Conservation (phyloP, 257 asterid species). For the Jaltomata sinuosa region DNA sequence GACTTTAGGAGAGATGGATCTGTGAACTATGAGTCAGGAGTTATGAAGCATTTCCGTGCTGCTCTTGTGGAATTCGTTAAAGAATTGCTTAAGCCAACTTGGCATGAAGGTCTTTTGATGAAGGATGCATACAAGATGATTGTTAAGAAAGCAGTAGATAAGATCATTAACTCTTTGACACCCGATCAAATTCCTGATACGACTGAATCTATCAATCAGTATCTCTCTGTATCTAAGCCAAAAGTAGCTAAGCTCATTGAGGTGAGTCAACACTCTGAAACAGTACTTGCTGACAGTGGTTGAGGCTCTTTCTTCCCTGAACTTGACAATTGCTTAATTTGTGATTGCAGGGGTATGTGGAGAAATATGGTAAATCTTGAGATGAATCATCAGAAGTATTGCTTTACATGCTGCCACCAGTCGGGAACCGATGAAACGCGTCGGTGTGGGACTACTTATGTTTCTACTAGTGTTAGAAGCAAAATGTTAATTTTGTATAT, state of each 20-base stretch:
- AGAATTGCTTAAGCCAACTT: slow-evolving; percentile 70
- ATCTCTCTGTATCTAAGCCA: slow-evolving; percentile 43
- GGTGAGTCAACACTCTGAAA: slow-evolving; percentile 40
- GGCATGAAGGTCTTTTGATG: slow-evolving; percentile 69
- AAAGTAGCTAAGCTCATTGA: slow-evolving; percentile 72
- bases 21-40: slow-evolving; percentile 31
- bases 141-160: slow-evolving; percentile 65
- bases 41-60: slow-evolving; percentile 40
- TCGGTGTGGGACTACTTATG: not conserved
- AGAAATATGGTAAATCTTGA: slow-evolving; percentile 54
- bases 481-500: not conserved
- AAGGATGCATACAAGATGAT: slow-evolving; percentile 72
- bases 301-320: not conserved
- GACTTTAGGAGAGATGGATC: slow-evolving; percentile 12
- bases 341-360: slow-evolving; percentile 69
- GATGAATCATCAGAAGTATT: not conserved
- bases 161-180: slow-evolving; percentile 54
- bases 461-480: not conserved
- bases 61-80: slow-evolving; percentile 70
- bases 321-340: slow-evolving; percentile 9
- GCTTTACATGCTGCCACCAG: not conserved
- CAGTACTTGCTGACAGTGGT: not conserved
- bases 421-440: not conserved
- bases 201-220: slow-evolving; percentile 39
- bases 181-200: slow-evolving; percentile 63